Base-by-base conservation (phyloP, 2,329 filamentous ascomycete species). In the Ophiostoma sp. region DNA sequence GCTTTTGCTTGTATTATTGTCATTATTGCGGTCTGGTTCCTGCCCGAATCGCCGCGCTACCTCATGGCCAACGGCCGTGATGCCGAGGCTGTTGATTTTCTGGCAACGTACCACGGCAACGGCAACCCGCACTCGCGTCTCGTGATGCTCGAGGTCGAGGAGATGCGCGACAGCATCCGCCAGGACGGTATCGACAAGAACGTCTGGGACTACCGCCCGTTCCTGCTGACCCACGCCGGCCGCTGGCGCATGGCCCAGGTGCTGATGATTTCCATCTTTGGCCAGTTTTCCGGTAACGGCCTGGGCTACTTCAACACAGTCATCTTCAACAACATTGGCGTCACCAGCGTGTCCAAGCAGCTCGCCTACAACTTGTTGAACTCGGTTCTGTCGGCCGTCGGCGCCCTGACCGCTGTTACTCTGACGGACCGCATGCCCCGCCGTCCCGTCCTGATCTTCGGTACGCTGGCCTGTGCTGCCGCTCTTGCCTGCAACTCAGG, bases 281-380 rank as follows among this genome's bases (percentile, higher is more conserved):
- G 84, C 19, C 84, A 86, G 77, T 86, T 85, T 79, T 86, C 85
- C 0, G 85, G 85, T 25, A 86, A 86, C 73, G 84, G 84, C 70
- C 82, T 86, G 7, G 84, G 84, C 17, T 87, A 86, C 80, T 87
- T 86, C 79, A 86, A 86, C 78, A 81, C 85, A 4, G 82, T 81
- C 52, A 86, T 87, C 76, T 86, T 84, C 77, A 75, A 81, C 50
- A 79, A 80, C 71, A 79, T 84, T 42, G 83, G 83, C 42, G 77
- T 84, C 75, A 79, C 74, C 2, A 78, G 77, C 11, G 79, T 82
- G 9, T 77, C 80, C 39, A 73, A 79, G 70, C 84, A 86, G 77
- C 79, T 86, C 39, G 83, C 80, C n/a, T 84, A 84, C 76, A 86
- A 86, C 77, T 78, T 86, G 15, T 81, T 86, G 72, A 86, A 85